Base-by-base conservation (phyloP, 768 basidiomycete genomes). In the Xerocomus spinulosus region DNA sequence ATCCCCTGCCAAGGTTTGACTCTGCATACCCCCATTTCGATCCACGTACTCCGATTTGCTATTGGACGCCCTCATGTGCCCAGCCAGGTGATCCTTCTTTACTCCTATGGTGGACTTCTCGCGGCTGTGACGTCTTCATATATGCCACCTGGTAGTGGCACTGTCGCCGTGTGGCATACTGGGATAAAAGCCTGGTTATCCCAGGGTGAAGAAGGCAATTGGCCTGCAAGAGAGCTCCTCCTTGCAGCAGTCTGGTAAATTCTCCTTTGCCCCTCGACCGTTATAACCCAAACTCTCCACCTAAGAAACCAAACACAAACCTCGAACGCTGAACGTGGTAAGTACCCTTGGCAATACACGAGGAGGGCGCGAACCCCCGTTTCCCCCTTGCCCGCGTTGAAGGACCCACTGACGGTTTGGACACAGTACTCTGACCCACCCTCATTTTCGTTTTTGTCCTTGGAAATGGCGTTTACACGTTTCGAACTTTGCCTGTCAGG, bases 121-220 rank as follows among this genome's bases (percentile, higher is more conserved):
- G 51, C 53, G 59, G 59, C 59, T 59, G 60, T 61, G 59, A 34
- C 24, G 34, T 40, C 40, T 29, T 56, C 43, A 51, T 51, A 49
- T 28, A 49, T 12, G 54, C 60, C 59, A 56, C 60, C 60, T 61
- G 59, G 49, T 41, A 59, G 51, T 62, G 60, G 59, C 59, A 41
- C 55, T 55, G 56, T 59, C 46, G 20, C 41, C 53, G 53, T 60
- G 59, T 51, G 59, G 59, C 59, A 62, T 50, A 13, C 20, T 40
- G 33, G 57, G 49, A 61, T 62, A 61, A 61, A 53, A 34, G 47
- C 47, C 43, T 34, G 28, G 35, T 17, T 39, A 9, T 35, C 33
- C 47, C 44, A 42, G 25, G 37, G 20, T 24, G 33, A 24, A 28
- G 53, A 23, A 40, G 46, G 12, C 50, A 35, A 18, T 33, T 29